Evolutionary conservation across 768 basidiomycete species (phyloP).

Genomic region (Tylopilus rubrobrunneus): DNA sequence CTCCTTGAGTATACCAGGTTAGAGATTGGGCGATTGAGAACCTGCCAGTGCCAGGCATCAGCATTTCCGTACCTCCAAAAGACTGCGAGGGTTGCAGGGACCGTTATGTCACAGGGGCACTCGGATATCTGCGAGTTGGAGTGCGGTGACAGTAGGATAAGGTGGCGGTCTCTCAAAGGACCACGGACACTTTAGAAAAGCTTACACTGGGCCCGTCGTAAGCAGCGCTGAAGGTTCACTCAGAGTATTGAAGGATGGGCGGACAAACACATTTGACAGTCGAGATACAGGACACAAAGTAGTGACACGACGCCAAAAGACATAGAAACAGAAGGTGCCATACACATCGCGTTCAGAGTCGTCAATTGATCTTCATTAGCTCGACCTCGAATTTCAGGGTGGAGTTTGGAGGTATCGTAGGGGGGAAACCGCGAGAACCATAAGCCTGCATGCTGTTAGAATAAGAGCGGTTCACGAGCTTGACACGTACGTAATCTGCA

Average conservation of each 20-base stretch:
- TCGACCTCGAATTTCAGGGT: conserved; percentile 82
- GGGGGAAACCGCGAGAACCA: conserved; percentile 70
- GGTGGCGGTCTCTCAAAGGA: not conserved
- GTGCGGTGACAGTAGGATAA: not conserved
- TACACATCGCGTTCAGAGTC: conserved; percentile 18
- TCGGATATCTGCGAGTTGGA: not conserved
- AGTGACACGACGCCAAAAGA: conserved; percentile 15
- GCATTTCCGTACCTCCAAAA: too few species aligned
- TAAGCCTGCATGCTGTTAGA: conserved; percentile 50
- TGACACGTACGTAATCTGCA: conserved; percentile 69
- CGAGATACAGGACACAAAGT: conserved; percentile 25
- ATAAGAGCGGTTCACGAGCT: conserved; percentile 1
- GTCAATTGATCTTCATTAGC: conserved; percentile 63
- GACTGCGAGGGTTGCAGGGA: not conserved
- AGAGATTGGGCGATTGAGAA: too few species aligned
- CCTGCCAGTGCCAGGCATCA: too few species aligned
- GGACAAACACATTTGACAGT: conserved; percentile 19
- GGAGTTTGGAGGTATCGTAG: conserved; percentile 73
- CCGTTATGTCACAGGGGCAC: not conserved
- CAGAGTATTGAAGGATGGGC: not conserved
- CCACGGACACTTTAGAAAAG: not conserved
- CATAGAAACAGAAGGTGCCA: conserved; percentile 4
- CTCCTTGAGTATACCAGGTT: too few species aligned
- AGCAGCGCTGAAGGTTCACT: not conserved
- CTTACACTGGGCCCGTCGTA: not conserved